phyloP scores from a whole-genome alignment of 805 yeast species.

The Pichia exigua region DNA sequence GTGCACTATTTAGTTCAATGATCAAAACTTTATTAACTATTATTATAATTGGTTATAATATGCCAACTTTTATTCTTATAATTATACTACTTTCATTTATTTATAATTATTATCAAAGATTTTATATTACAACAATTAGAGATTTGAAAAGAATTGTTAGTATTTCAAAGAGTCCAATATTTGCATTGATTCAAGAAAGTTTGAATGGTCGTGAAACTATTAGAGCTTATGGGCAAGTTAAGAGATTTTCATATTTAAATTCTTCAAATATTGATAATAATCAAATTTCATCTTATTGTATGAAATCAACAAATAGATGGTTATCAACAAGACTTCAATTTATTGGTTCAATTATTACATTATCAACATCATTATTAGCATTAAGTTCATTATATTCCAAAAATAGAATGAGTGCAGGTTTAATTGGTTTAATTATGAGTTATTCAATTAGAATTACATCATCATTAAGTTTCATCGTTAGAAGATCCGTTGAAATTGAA shows the following conservation, averaged over 20 bases:
- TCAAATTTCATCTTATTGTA: constrained; percentile 39
- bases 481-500: constrained; percentile 57
- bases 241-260: constrained; percentile 54
- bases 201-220: constrained; percentile 71
- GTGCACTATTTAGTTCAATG: constrained; percentile 37
- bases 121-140: constrained; percentile 62
- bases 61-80: constrained; percentile 48
- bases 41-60: constrained; percentile 40
- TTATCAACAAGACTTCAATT: constrained; percentile 51
- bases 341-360: constrained; percentile 49
- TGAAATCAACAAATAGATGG: constrained; percentile 59
- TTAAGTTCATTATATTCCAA: constrained; percentile 31
- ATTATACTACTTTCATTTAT: constrained; percentile 41
- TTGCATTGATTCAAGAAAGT: constrained; percentile 77
- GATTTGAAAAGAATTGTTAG: constrained; percentile 71
- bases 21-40: constrained; percentile 43
- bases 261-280: constrained; percentile 41
- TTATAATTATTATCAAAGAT: constrained; percentile 64
- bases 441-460: constrained; percentile 52
- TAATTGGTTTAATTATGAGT: constrained; percentile 58
- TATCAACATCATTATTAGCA: constrained; percentile 43
- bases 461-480: constrained; percentile 47
- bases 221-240: constrained; percentile 63
- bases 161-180: constrained; percentile 66
- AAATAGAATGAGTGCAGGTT: constrained; percentile 45